Percentiles rank a stretch among this genome's conserved stretches.
phyloP scores from a whole-genome alignment of 2,329 filamentous ascomycete species.

The Fusarium liriodendri region DNA sequence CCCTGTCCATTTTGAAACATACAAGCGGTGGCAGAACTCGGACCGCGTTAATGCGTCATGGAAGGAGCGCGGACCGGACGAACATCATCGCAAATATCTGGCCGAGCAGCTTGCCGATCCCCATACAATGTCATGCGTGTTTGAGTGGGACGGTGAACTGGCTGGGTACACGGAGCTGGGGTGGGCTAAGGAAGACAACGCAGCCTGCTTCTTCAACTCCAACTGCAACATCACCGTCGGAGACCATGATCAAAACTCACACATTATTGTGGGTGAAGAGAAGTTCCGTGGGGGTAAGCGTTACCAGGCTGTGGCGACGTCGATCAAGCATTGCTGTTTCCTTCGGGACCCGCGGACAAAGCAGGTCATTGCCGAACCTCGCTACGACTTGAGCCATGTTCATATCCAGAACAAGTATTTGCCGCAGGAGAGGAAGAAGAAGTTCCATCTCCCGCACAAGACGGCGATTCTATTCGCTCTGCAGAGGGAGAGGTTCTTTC shows the following conservation, averaged over 20 bases:
- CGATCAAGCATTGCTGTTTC: constrained; percentile 44
- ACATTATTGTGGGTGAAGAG: constrained; percentile 44
- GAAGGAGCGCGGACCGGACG: constrained; percentile 43
- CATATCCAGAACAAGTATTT: constrained; percentile 41
- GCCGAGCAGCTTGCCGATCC: constrained; percentile 39
- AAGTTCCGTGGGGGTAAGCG: constrained; percentile 41
- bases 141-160: constrained; percentile 43
- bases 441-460: constrained; percentile 45
- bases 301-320: constrained; percentile 42
- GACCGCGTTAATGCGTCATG: constrained; percentile 44
- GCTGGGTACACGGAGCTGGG: constrained; percentile 44
- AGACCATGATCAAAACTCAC: constrained; percentile 45
- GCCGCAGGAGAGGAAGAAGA: constrained; percentile 44
- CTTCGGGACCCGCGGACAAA: constrained; percentile 43
- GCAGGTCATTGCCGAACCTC: constrained; percentile 42
- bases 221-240: constrained; percentile 43
- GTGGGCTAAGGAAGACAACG: constrained; percentile 45
- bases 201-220: constrained; percentile 41
- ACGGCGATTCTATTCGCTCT: constrained; percentile 43
- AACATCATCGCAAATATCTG: constrained; percentile 42
- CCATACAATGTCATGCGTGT: constrained; percentile 45
- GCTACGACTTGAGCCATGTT: constrained; percentile 36
- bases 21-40: constrained; percentile 44
- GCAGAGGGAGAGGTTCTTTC: constrained; percentile 44
- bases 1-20: constrained; percentile 39